These are phyloP conservation scores for Luffa acutangula DNA, from an alignment of 306 rosid genomes.

Conservation along the genomic window DNA sequence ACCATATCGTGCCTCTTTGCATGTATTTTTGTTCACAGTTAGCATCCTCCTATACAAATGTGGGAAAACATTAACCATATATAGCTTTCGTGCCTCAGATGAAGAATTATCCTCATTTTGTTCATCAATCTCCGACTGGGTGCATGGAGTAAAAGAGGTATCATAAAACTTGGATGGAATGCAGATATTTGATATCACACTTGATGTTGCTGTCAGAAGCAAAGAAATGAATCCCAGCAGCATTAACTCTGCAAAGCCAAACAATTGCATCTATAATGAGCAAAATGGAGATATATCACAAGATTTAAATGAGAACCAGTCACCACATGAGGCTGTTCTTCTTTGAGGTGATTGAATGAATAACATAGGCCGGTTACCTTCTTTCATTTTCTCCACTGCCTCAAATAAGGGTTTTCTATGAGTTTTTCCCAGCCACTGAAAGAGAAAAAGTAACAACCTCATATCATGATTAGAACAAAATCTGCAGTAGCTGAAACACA, in stretches of 20 bases:
- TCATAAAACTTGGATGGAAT: constrained; percentile 77
- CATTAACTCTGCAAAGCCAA: constrained; percentile 74
- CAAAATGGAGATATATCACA: background rate
- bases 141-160: constrained; percentile 73
- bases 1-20: constrained; percentile 50
- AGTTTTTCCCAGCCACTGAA: constrained; percentile 85
- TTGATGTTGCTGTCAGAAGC: constrained; percentile 86
- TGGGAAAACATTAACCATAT: constrained; percentile 36
- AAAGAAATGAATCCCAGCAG: constrained; percentile 97
- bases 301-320: background rate
- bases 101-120: constrained; percentile 37
- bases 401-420: constrained; percentile 86
- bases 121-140: constrained; percentile 58
- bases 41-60: constrained; percentile 48
- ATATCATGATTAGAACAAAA: background rate
- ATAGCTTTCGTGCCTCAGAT: constrained; percentile 45
- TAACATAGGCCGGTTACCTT: constrained; percentile 38
- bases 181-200: constrained; percentile 77
- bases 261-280: background rate
- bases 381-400: constrained; percentile 98
- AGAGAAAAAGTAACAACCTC: constrained; percentile 8
- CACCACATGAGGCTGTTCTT: background rate
- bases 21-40: constrained; percentile 35
- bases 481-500: background rate
- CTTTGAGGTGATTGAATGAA: background rate